A percentile compares a stretch with the other conserved stretches of the same genome.
These are phyloP conservation scores for Paraphoma sp. DNA, from an alignment of 2,329 filamentous ascomycete species.

Conservation along the genomic window DNA sequence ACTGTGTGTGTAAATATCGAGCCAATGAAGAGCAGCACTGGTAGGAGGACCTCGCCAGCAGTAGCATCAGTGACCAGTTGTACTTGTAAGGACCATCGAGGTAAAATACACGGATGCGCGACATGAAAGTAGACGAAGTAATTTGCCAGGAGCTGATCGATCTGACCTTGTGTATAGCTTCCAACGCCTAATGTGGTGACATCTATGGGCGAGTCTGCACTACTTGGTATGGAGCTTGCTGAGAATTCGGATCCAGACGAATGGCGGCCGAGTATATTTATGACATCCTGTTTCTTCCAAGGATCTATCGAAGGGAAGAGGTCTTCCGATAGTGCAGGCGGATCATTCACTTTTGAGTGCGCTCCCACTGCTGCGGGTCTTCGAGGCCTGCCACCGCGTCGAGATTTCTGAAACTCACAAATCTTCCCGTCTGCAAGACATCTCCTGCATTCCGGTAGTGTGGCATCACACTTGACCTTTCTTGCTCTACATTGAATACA, in stretches of 20 bases:
- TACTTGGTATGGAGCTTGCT: slow-evolving; percentile 16
- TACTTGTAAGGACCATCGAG: slow-evolving; percentile 16
- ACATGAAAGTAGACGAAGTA: slow-evolving; percentile 28
- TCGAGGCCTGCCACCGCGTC: slow-evolving; percentile 20
- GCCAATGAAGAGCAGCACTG: slow-evolving; percentile 61
- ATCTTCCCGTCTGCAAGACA: slow-evolving; percentile 18
- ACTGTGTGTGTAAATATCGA: slow-evolving; percentile 56
- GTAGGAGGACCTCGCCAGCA: slow-evolving; percentile 30
- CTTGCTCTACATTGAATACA: slow-evolving; percentile 28
- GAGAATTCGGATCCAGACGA: slow-evolving; percentile 5
- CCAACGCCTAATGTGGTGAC: not conserved
- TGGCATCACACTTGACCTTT: slow-evolving; percentile 25
- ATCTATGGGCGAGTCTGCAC: slow-evolving; percentile 9
- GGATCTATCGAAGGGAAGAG: not conserved
- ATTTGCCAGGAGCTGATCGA: slow-evolving; percentile 20
- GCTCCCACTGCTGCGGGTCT: not conserved
- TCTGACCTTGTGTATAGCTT: slow-evolving; percentile 3
- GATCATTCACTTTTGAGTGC: not conserved
- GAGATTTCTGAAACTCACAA: slow-evolving; percentile 28
- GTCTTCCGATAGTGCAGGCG: not conserved
- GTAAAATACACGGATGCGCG: slow-evolving; percentile 28
- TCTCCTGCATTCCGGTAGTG: slow-evolving; percentile 15
- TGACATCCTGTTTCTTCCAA: not conserved
- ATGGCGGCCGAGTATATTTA: not conserved
- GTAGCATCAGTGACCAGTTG: slow-evolving; percentile 6